Base-by-base conservation (phyloP, 169 alveolate species). In the Plasmodium gaboni region DNA sequence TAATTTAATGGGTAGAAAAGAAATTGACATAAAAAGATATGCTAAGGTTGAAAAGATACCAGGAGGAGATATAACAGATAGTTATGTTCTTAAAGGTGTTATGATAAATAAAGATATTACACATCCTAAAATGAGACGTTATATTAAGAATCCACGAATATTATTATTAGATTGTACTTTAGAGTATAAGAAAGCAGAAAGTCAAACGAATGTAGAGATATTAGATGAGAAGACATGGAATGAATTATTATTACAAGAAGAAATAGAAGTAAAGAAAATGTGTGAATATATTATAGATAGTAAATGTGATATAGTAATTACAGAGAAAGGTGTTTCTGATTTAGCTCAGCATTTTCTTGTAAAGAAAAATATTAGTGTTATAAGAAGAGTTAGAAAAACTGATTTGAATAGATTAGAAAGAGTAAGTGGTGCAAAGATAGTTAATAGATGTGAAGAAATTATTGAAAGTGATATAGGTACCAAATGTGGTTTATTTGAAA, bases 21-120 rank as follows among this genome's bases (percentile, higher is more conserved):
- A 96, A 57, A 96, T 98, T 51, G 99, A 99, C 87, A 93, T 98
- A 19, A 99, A 98, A 95, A 80, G 99, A 76, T 98, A 97, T 87
- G 99, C 99, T 13, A 98, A 98, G 92, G 98, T 99, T 24, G 99
- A 98, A 92, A 99, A 99, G 93, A 97, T 99, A n/a, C 99, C 99
- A 0, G 99, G 99, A n/a, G 99, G 99, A 3, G 95, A 94, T 50
- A 94, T 98, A n/a, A 98, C 96, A 73, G 99, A 98, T 32, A 96
- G 99, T 83, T 87, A 46, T 28, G 99, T 99, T 42, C 94, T 99
- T 17, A 98, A 98, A 87, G 99, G 99, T 42, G 98, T 98, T 22
- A 95, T 98, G 98, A 89, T 98, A 73, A 98, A 98, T 94, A 98
- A 98, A 93, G 99, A 98, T 74, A 98, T 99, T 13, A 98, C 99